Conservation (phyloP, 768 basidiomycete genomes). For the Phanerodontia chrysosporium region DNA sequence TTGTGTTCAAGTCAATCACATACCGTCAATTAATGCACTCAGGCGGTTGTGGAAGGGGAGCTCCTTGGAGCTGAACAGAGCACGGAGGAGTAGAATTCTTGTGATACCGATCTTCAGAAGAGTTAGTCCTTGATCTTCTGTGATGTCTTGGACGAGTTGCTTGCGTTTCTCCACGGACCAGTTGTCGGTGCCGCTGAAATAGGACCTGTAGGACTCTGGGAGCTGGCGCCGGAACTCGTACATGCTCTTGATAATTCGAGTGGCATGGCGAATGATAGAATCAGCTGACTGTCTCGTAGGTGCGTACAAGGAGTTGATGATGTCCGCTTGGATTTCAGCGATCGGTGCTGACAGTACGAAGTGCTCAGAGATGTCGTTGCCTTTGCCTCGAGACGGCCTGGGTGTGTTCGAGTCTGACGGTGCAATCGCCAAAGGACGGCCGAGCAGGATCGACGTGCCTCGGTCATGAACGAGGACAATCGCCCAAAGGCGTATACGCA, state of each 20-base stretch:
- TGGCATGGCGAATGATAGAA: slow-evolving; percentile 70
- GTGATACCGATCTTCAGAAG: slow-evolving; percentile 80
- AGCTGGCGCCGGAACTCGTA: slow-evolving; percentile 62
- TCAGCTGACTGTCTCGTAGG: slow-evolving; percentile 70
- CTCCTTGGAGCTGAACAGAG: slow-evolving; percentile 74
- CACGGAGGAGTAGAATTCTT: slow-evolving; percentile 72
- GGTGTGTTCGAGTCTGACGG: slow-evolving; percentile 84
- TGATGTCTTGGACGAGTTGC: slow-evolving; percentile 67
- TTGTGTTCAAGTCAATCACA: slow-evolving; percentile 20
- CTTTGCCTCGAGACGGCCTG: slow-evolving; percentile 50
- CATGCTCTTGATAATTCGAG: slow-evolving; percentile 75
- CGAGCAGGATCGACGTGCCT: slow-evolving; percentile 83
- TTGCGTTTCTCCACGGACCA: slow-evolving; percentile 66
- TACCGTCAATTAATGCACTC: slow-evolving; percentile 76
- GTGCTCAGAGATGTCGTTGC: slow-evolving; percentile 68
- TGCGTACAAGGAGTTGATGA: slow-evolving; percentile 80
- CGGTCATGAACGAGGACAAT: slow-evolving; percentile 85
- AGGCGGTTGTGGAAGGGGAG: slow-evolving; percentile 60
- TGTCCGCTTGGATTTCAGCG: slow-evolving; percentile 83
- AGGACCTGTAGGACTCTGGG: slow-evolving; percentile 67
- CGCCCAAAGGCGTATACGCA: slow-evolving; percentile 80
- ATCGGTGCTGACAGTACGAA: slow-evolving; percentile 73
- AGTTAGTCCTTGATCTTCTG: slow-evolving; percentile 78
- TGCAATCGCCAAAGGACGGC: slow-evolving; percentile 77
- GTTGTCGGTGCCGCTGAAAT: slow-evolving; percentile 74